Evolutionary conservation across 371 early-diverging fungal species (phyloP), one percentile per base, ranked within the genome.

Genomic region (Homolaphlyctis polyrhiza): DNA sequence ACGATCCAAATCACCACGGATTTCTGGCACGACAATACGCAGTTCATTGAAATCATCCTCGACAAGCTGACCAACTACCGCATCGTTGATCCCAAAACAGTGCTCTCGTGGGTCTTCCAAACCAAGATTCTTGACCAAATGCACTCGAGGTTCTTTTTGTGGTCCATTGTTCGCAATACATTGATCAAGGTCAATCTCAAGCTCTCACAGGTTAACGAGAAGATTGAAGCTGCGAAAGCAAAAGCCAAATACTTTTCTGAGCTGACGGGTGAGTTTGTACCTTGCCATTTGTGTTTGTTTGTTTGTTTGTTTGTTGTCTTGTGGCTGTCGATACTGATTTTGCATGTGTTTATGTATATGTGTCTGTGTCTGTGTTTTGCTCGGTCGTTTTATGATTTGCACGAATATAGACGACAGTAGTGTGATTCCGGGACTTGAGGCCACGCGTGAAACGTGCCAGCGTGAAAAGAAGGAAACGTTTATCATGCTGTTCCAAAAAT

Each of bases 31-130:
- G 72, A 83, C 28, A 91, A 92, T 67, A 85, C 90, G 43, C 74
- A 73, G 47, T 91, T 93, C 71, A 67, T 92, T 69, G 91, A 90
- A 18, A 93, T 97, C 63, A 72, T 91, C 34, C 70, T 95, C 65
- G 95, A 93, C 71, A 94, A 94, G 75, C 79, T 95, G 63, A 73
- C 94, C 60, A 94, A 92, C 71, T 97, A 97, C 78, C 87, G 94
- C 49, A 85, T 97, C 3, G 82, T 96, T 59, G 93, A 93, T 62
- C 91, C 94, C 27, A 72, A 77, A 28, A 84, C 87, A 21, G 87
- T 96, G 33, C 80, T 95, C 29, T 74, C 80, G 27, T 90, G 92
- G 91, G 75, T 89, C 16, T 87, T 95, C 69, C 79, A 80, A 55
- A 58, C 72, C 1, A 77, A 82, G 25, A 83, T 82, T 32, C 71